phyloP scores from a whole-genome alignment of 179 eudicot species.

The Carnegiea gigantea region DNA sequence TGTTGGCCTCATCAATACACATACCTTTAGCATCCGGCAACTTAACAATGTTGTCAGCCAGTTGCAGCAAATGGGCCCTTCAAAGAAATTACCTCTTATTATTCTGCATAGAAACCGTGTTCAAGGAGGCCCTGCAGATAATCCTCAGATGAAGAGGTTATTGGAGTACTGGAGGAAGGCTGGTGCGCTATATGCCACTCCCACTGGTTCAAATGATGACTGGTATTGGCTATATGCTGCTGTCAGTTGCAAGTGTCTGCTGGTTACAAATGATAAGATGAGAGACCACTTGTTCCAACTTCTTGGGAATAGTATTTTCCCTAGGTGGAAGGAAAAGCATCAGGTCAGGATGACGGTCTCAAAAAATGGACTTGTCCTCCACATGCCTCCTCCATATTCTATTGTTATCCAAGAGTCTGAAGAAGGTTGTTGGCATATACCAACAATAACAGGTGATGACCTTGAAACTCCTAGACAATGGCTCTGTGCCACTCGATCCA shows the following conservation, averaged over 20 bases:
- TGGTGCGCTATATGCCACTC: slow-evolving; percentile 66
- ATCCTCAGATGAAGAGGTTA: background rate
- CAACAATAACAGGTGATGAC: slow-evolving; percentile 73
- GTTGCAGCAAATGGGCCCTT: slow-evolving; percentile 54
- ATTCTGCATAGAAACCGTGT: slow-evolving; percentile 70
- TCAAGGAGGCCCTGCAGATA: slow-evolving; percentile 48
- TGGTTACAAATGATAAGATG: slow-evolving; percentile 57
- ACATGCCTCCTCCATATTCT: slow-evolving; percentile 93
- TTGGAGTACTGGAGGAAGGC: slow-evolving; percentile 2
- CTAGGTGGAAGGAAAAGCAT: slow-evolving; percentile 60
- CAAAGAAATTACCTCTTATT: slow-evolving; percentile 75
- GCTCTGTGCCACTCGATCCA: slow-evolving; percentile 64
- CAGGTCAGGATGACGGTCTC: slow-evolving; percentile 69
- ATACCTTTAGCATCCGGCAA: slow-evolving; percentile 56
- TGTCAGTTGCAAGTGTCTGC: slow-evolving; percentile 44
- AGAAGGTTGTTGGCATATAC: slow-evolving; percentile 84
- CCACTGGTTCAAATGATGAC: slow-evolving; percentile 86
- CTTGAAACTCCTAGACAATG: slow-evolving; percentile 74
- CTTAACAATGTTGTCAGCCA: slow-evolving; percentile 57
- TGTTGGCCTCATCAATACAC: slow-evolving; percentile 53
- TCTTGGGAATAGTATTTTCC: slow-evolving; percentile 48
- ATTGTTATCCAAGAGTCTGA: slow-evolving; percentile 83
- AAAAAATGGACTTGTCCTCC: slow-evolving; percentile 44
- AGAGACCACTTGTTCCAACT: slow-evolving; percentile 57
- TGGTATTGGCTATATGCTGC: slow-evolving; percentile 73